Evolutionary conservation across 73 alveolate genomes (phyloP), one percentile per base, ranked within the genome.

Genomic region (Tetrahymena malaccensis): DNA sequence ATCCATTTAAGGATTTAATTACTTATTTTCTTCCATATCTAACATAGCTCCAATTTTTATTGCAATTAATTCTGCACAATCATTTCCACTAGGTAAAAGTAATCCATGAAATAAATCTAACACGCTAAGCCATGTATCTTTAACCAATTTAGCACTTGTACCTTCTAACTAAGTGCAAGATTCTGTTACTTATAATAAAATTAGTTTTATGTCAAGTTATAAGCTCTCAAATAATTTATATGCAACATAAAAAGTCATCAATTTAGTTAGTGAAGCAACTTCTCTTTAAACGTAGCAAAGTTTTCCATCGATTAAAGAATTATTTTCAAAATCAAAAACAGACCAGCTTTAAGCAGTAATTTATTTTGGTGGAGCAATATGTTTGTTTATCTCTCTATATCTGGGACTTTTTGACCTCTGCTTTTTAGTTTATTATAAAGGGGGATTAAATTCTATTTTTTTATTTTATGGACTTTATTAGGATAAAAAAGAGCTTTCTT

Each of bases 1-100:
- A 85, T 95, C 97, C 37, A 89, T 43, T 94, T 94, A 55, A 56
- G 85, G 55, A 70, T 93, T 27, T 85, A 94, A 83, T 33, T 93
- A 38, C 10, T 96, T 94, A 2, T 93, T 55, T 37, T 93, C 35
- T 17, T 70, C 37, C 89, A 89, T 56, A 35, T 96, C 70, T 25
- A 97, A 55, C 55, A 58, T 93, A 57, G 95, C 94, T 21, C 96
- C 98, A 96, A 98, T 97, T 96, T 38, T 96, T 95, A 43, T 97
- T 96, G 96, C 95, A 16, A 96, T 43, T 34, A 96, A 94, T 35
- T 95, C 70, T 43, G 98, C 97, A 44, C 98, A 97, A 50, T 97
- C 98, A 84, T 97, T 97, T 9, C 98, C 98, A 7, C 97, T 93
- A 4, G 98, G 98, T 25, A 97, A 93, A 97, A 97, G 96, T 85